Base-by-base conservation (phyloP, 208 protist genomes). In the Trypanosoma scelopori region DNA sequence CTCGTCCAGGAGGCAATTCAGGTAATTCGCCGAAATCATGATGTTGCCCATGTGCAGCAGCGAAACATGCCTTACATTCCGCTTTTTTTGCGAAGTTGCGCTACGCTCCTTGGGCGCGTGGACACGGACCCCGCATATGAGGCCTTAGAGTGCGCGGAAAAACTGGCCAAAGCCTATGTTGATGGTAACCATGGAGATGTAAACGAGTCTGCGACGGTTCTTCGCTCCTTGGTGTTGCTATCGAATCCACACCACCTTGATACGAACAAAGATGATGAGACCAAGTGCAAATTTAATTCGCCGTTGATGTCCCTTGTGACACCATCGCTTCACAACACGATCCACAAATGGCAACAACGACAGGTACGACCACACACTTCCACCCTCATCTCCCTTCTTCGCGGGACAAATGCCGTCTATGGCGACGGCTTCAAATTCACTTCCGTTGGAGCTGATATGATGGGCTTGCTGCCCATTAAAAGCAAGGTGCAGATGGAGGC, bases 401-500 rank as follows among this genome's bases (percentile, higher is more conserved):
- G 79, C 18, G 85, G 83, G 5, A 81, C 74, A 28, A 78, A 82
- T 42, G 49, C 65, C 23, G 74, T 93, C 27, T 78, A 90, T 49
- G 85, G 82, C 12, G 75, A 72, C 16, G 59, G 53, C 27, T 93
- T 89, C 64, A 71, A 69, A 20, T 93, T 94, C 59, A 68, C 74
- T 13, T 61, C 87, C 4, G 57, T 74, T 35, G 45, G 74, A 65
- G 69, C 70, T 7, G 86, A 94, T 56, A 82, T 87, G 47, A 59
- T 63, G 27, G 74, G 80, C 11, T 71, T 96, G 11, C 70, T 96
- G 3, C 91, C 91, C 12, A 76, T 81, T 16, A 94, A 94, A 52
- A 81, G 77, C 22, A 87, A 90, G 48, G 65, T 93, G 0, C 79
- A 91, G 25, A 94, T 96, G 88, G 88, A 94, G 67, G 85, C 91